A percentile compares a stretch with the other conserved stretches of the same genome.
Evolutionary conservation across 345 rosid genomes (phyloP).

Genomic region (Cardamine chenopodiifolia): DNA sequence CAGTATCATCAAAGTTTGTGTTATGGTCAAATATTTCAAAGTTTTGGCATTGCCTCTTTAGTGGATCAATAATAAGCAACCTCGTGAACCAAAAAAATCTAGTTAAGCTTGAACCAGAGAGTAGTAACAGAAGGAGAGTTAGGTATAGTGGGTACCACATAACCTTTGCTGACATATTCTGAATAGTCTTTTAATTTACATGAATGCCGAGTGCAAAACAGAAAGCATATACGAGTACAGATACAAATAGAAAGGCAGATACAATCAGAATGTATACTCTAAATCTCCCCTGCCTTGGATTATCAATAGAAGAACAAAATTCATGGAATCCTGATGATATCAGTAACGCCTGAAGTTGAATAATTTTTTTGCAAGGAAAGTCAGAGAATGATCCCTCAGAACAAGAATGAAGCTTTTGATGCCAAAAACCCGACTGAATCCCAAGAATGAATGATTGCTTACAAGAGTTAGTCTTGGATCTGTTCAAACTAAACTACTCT

Average conservation of each 20-base stretch:
- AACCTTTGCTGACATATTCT: conserved; percentile 1
- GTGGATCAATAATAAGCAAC: background rate
- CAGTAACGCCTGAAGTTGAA: conserved; percentile 29
- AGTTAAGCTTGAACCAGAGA: background rate
- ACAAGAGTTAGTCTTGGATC: conserved; percentile 29
- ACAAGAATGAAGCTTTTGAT: conserved; percentile 32
- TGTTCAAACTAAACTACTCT: conserved; percentile 26
- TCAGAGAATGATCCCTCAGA: conserved; percentile 23
- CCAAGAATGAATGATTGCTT: conserved; percentile 35
- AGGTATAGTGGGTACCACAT: background rate
- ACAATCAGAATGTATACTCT: conserved; percentile 38
- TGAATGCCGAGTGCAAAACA: conserved; percentile 18
- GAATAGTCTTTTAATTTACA: conserved; percentile 39
- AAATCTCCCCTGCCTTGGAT: conserved; percentile 33
- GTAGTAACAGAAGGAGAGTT: conserved; percentile 2
- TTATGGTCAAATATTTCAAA: background rate
- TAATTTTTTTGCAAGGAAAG: background rate
- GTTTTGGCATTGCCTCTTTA: background rate
- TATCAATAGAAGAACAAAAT: conserved; percentile 38
- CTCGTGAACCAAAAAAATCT: background rate
- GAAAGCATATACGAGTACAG: conserved; percentile 21
- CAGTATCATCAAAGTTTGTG: background rate
- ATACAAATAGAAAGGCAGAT: conserved; percentile 26
- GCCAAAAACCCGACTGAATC: conserved; percentile 16
- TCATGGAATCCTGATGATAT: conserved; percentile 35